Conservation (phyloP, 140 eudicot genomes). For the Flaveria floridana region DNA sequence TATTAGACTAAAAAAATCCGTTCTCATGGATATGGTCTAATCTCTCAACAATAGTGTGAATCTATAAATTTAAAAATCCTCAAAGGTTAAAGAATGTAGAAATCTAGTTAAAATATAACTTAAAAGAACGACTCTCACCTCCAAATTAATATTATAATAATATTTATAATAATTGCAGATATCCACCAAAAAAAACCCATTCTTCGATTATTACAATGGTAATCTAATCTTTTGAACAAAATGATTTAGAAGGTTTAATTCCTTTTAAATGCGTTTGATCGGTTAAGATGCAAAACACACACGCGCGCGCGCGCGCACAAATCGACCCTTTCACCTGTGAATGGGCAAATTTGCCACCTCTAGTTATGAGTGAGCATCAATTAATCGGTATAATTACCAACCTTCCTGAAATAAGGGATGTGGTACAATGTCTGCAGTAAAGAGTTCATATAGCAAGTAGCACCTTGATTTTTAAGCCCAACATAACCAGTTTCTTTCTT, state of each 20-base stretch:
- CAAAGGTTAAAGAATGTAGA: neutral
- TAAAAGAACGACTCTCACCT: neutral
- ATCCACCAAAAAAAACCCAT: neutral
- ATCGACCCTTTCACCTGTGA: conserved; percentile 4
- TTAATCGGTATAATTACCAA: conserved; percentile 29
- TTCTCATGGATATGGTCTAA: conserved; percentile 4
- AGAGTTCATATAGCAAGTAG: conserved; percentile 95
- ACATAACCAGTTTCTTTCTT: conserved; percentile 90
- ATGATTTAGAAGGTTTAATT: neutral
- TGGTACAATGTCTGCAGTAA: conserved; percentile 89
- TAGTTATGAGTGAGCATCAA: conserved; percentile 22
- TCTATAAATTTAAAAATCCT: neutral
- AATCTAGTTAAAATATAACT: neutral
- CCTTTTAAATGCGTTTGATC: neutral
- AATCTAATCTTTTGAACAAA: neutral
- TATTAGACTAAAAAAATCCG: neutral
- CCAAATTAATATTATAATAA: neutral
- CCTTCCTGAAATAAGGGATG: conserved; percentile 97
- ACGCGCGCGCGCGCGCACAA: neutral
- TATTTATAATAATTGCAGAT: neutral
- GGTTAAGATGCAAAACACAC: neutral
- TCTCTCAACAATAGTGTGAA: neutral
- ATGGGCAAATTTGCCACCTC: conserved; percentile 21
- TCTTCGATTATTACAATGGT: neutral
- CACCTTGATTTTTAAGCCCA: conserved; percentile 95